These are phyloP conservation scores for Rhododendron simsii DNA, from an alignment of 148 eudicot species.

Conservation along the genomic window DNA sequence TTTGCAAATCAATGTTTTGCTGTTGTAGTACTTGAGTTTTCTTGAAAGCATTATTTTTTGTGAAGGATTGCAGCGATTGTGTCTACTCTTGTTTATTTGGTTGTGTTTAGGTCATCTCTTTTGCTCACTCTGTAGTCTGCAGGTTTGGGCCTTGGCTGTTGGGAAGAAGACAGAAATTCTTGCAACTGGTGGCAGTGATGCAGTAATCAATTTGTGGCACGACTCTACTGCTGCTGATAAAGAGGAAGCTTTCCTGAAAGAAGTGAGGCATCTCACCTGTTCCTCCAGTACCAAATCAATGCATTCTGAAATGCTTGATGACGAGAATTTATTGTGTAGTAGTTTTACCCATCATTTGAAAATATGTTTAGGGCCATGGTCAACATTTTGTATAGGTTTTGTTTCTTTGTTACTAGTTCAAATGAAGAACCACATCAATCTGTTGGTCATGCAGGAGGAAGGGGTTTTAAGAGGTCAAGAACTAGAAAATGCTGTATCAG, in stretches of 20 bases:
- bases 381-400: not conserved
- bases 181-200: slow-evolving; percentile 95
- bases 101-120: not conserved
- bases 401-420: not conserved
- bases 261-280: slow-evolving; percentile 37
- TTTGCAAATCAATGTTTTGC: not conserved
- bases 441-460: slow-evolving; percentile 70
- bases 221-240: slow-evolving; percentile 89
- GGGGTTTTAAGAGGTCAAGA: slow-evolving; percentile 83
- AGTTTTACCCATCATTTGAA: not conserved
- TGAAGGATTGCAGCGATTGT: not conserved
- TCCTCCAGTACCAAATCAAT: not conserved
- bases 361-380: not conserved
- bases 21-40: not conserved
- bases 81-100: not conserved
- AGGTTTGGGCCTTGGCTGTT: slow-evolving; percentile 96
- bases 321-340: not conserved
- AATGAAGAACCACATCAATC: not conserved
- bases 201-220: slow-evolving; percentile 86
- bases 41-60: not conserved
- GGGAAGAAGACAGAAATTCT: slow-evolving; percentile 91
- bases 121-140: slow-evolving; percentile 12
- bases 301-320: not conserved
- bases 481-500: slow-evolving; percentile 83
- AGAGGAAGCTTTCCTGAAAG: slow-evolving; percentile 90